phyloP scores from a whole-genome alignment of 1,284 basidiomycete species.

The Vanrija pseudolonga region DNA sequence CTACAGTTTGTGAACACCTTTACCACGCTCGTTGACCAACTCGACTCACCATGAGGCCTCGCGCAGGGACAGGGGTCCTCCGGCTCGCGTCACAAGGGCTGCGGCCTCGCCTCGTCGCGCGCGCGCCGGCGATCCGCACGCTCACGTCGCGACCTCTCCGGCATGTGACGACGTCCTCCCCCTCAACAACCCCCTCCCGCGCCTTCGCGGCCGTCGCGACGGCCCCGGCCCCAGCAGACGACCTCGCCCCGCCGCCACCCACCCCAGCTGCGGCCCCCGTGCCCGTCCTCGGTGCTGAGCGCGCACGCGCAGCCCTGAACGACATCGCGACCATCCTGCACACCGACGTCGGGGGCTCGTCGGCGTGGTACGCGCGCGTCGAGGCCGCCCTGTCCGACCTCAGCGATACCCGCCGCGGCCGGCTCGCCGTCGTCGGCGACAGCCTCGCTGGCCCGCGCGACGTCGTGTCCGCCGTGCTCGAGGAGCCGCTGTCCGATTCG shows the following conservation, averaged over 20 bases:
- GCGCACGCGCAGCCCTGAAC: background rate
- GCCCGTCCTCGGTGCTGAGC: background rate
- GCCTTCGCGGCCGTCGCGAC: no score
- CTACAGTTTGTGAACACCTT: no score
- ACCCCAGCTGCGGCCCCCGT: background rate
- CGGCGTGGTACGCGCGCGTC: conserved; percentile 30
- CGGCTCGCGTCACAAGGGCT: no score
- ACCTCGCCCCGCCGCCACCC: background rate
- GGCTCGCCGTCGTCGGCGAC: conserved; percentile 41
- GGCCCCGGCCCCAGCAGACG: no score
- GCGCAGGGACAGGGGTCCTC: no score
- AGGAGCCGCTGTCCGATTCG: conserved; percentile 36
- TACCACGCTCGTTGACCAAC: no score
- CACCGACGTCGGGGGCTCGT: conserved; percentile 37
- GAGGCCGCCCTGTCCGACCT: conserved; percentile 20
- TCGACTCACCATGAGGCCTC: no score
- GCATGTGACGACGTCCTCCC: no score
- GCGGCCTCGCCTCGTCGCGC: no score
- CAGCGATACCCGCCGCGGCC: conserved; percentile 7
- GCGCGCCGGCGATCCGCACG: no score
- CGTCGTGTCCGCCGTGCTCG: conserved; percentile 40
- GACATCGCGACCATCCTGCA: conserved; percentile 20
- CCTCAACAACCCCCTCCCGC: no score
- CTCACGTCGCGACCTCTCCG: no score
- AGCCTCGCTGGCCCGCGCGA: conserved; percentile 26